Evolutionary conservation across 139 green algal genomes (phyloP), one percentile per base, ranked within the genome.

Genomic region (Haematococcus lacustris): DNA sequence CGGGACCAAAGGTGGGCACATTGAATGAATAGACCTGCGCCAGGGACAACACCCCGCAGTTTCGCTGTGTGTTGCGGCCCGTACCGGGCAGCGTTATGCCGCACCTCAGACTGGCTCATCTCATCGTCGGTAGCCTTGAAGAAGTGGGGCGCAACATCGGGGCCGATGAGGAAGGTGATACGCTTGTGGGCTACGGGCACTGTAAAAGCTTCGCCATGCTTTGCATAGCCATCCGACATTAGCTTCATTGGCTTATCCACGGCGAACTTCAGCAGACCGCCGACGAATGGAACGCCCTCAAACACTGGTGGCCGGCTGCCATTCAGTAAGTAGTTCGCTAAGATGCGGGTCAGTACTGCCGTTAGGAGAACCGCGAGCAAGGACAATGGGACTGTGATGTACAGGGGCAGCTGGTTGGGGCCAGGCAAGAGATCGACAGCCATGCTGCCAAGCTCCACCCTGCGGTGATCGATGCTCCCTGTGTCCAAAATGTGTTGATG

Each of bases 131-230:
- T 88, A 32, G 86, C 92, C 74, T 97, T 99, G 88, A 96, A 98
- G 71, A 99, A 99, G 80, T 97, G 90, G 1, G 88, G 76, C 9
- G 83, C 83, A 0, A 91, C 94, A 41, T 93, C 76, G 3, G 95
- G 94, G 9, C 94, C 94, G 26, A 98, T 87, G 35, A 99, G 76
- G 80, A 99, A 98, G n/a, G 95, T 98, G 67, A 98, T 91, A 21
- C 88, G 86, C 77, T 97, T 95, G 86, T 98, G 91, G 23, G 93
- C 78, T n/a, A 99, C 83, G 32, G 91, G 89, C 21, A 99, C 88
- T 34, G 93, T 98, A 76, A 98, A 98, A 23, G 93, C 92, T 60
- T 97, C 92, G 37, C 95, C 95, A 73, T 88, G 79, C 65, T 88
- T 91, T 3, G 71, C 62, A 68, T 97, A 97, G 2, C 85, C 86